Evolutionary conservation across 2,329 filamentous ascomycete species (phyloP), one percentile per base, ranked within the genome.

Genomic region (Hymenoscyphus occultus): DNA sequence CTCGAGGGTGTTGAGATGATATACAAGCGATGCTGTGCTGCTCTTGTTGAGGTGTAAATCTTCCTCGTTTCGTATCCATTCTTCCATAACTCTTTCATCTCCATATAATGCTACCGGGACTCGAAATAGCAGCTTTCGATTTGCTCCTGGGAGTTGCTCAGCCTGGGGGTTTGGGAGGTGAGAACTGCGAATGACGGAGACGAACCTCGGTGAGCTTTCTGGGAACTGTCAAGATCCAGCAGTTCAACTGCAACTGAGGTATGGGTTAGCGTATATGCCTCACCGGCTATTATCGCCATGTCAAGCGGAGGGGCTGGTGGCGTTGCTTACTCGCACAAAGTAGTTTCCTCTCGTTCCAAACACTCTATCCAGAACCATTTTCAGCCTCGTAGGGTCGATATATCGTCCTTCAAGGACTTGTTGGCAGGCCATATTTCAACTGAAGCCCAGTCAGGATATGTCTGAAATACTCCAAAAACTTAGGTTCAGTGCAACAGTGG

Each of bases 351-450:
- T 64, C 42, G 62, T 19, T 1, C 60, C 60, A 62, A 70, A 68
- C 13, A 54, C 5, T 13, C 51, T 56, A 7, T 65, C 57, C 10
- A 70, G 32, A 40, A 68, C 22, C 13, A 4, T 10, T 28, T 59
- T 32, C 56, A 70, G 59, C 54, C 51, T 70, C 54, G 54, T 59
- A 2, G 67, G 60, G 22, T 70, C 63, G 13, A 70, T 57, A 56
- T 70, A 70, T 1, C 67, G 65, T 2, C 67, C 61, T 35, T 68
- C 68, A 39, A 70, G 66, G 4, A 68, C 57, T 48, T 70, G 68
- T 32, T 66, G 60, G 28, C 45, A n/a, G 28, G 28, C 28, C 28
- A 28, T 28, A 28, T 2, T 28, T 28, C 28, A 28, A 28, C 28
- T 28, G 28, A 28, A 28, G 28, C 28, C 28, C 28, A 28, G 28